Evolutionary conservation across 805 yeast species (phyloP), one percentile per base, ranked within the genome.

Genomic region (Candida corydali): DNA sequence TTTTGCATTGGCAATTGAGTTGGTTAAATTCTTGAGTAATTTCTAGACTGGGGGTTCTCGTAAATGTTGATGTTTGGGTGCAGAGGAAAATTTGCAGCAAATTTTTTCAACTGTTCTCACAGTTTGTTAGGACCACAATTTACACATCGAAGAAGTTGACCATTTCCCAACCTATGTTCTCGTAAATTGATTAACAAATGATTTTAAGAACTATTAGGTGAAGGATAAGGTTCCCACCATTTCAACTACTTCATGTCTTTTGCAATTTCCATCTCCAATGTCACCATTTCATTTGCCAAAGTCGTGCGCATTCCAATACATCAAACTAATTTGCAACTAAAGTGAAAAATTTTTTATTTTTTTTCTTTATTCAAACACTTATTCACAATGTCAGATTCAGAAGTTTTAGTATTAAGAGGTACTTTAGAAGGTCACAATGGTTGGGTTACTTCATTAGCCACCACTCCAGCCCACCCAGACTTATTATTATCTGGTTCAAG

Each of bases 321-420:
- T 7, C 24, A 20, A 20, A 12, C 17, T 17, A 26, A 30, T 2
- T 5, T 16, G 35, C 35, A 30, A 23, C 26, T 16, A 10, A 6
- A 8, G 17, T 15, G 5, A 32, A 32, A 32, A 32, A 15, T 24
- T 32, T 26, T 22, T 18, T 26, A 17, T 17, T 22, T 29, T 35
- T 29, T 25, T 14, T n/a, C 2, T n/a, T 34, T 17, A 19, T 12
- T 14, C 18, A 34, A 35, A 26, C 24, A 19, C 30, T 19, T 17
- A 30, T 22, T 30, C 34, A 59, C 43, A 43, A 83, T 83, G 89
- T 76, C 88, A 72, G 78, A 77, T 63, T 82, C 78, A 73, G 97
- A 89, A 86, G 95, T 89, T 82, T 81, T 91, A 78, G 96, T 91
- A 73, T 86, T 93, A 73, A 89, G 98, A 83, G 99, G 98, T 72